phyloP scores from a whole-genome alignment of 2,329 filamentous ascomycete genomes.

The Saccharata proteae region DNA sequence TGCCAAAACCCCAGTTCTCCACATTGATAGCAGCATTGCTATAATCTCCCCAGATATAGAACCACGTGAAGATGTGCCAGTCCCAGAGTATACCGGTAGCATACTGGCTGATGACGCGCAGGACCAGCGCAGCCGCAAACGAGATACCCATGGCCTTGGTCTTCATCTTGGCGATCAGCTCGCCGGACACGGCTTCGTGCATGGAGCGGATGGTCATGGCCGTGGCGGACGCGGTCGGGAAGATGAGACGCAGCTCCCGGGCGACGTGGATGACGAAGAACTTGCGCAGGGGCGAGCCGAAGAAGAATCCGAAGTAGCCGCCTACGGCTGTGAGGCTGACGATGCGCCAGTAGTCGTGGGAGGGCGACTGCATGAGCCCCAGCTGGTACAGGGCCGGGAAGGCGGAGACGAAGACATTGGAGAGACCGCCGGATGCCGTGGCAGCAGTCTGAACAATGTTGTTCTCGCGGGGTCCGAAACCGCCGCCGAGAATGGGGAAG shows the following conservation, averaged over 20 bases:
- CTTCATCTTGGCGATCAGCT: constrained; percentile 42
- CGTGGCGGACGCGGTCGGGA: constrained; percentile 48
- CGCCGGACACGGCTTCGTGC: constrained; percentile 44
- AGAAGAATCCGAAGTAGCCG: constrained; percentile 53
- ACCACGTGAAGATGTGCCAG: constrained; percentile 43
- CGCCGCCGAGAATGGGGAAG: constrained; percentile 41
- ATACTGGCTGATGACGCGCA: constrained; percentile 47
- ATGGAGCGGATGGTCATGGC: constrained; percentile 52
- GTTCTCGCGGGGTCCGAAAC: constrained; percentile 50
- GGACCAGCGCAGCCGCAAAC: constrained; percentile 38
- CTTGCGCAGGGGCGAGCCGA: constrained; percentile 40
- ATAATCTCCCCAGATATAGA: constrained; percentile 44
- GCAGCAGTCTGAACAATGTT: constrained; percentile 50
- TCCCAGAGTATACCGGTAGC: constrained; percentile 48
- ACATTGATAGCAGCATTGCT: constrained; percentile 37
- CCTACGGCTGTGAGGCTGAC: constrained; percentile 46
- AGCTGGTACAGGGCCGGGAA: constrained; percentile 50
- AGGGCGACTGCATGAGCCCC: constrained; percentile 37
- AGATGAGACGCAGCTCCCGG: constrained; percentile 46
- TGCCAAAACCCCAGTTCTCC: constrained; percentile 53
- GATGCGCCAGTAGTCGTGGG: constrained; percentile 45
- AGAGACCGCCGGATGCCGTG: constrained; percentile 46
- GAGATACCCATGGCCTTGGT: constrained; percentile 42
- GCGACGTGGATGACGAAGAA: constrained; percentile 58
- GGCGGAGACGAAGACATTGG: constrained; percentile 46